These are phyloP conservation scores for Ceratocystiopsis sp. DNA, from an alignment of 2,329 filamentous ascomycete species.

Conservation along the genomic window DNA sequence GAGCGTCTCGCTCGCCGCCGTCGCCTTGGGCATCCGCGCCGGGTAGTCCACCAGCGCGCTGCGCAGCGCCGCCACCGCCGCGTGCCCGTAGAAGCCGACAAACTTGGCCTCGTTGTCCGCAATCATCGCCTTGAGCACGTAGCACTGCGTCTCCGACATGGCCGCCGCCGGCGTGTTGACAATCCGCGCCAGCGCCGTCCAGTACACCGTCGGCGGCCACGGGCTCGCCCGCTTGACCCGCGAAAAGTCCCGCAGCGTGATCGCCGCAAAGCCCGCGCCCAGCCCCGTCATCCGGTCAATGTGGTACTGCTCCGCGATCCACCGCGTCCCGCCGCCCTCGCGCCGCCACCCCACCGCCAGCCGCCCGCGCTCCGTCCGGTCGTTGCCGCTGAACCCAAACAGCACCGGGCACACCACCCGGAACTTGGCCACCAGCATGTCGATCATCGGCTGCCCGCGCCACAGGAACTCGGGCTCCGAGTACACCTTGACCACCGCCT, in stretches of 20 bases:
- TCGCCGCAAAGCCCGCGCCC: conserved; percentile 65
- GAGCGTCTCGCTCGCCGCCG: conserved; percentile 32
- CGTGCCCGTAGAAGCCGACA: conserved; percentile 62
- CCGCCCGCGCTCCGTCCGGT: conserved; percentile 53
- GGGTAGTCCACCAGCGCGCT: conserved; percentile 62
- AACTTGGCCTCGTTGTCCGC: conserved; percentile 59
- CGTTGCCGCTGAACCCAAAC: conserved; percentile 65
- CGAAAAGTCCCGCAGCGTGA: conserved; percentile 69
- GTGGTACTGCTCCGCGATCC: conserved; percentile 54
- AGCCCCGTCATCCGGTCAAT: conserved; percentile 70
- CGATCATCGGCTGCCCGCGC: conserved; percentile 50
- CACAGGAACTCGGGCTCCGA: conserved; percentile 44
- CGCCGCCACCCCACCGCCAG: conserved; percentile 57
- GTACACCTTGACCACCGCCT: conserved; percentile 52
- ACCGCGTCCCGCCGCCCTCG: conserved; percentile 34
- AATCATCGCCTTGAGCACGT: conserved; percentile 55
- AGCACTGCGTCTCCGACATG: conserved; percentile 56
- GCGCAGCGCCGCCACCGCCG: conserved; percentile 53
- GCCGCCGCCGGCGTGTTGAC: conserved; percentile 53
- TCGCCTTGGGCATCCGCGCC: conserved; percentile 27
- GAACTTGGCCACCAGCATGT: conserved; percentile 69
- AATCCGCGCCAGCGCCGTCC: conserved; percentile 60
- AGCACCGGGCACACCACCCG: conserved; percentile 66
- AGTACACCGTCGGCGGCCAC: conserved; percentile 67
- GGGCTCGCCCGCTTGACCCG: conserved; percentile 52